These are phyloP conservation scores for Kodamaea fungicola DNA, from an alignment of 1,139 yeast genomes.

Conservation along the genomic window DNA sequence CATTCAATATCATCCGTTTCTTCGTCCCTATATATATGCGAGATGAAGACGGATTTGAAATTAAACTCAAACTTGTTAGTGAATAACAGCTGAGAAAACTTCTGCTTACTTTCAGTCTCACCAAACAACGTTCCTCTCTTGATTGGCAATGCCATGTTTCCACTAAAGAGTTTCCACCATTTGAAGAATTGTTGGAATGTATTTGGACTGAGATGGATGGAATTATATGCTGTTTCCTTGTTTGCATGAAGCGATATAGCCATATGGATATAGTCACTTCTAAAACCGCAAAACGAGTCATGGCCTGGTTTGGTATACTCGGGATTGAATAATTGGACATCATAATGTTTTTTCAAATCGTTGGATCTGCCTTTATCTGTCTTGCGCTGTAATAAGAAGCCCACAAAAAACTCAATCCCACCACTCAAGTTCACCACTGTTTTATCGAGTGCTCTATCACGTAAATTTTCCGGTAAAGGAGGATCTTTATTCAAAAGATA, in stretches of 20 bases:
- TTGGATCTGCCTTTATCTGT: conserved; percentile 41
- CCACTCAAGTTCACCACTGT: conserved; percentile 57
- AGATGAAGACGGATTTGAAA: conserved; percentile 36
- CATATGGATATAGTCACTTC: conserved; percentile 78
- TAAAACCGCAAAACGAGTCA: conserved; percentile 77
- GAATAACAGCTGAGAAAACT: conserved; percentile 42
- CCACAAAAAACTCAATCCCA: conserved; percentile 55
- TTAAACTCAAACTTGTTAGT: conserved; percentile 41
- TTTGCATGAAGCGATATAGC: conserved; percentile 65
- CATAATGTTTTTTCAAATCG: conserved; percentile 67
- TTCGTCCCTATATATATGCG: conserved; percentile 36
- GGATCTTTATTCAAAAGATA: conserved; percentile 35
- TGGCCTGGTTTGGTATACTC: conserved; percentile 47
- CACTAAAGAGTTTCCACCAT: conserved; percentile 47
- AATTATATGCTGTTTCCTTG: conserved; percentile 35
- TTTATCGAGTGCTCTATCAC: conserved; percentile 36
- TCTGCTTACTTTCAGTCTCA: conserved; percentile 29
- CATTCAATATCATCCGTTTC: conserved; percentile 28
- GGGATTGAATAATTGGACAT: conserved; percentile 63
- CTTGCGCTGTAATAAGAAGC: conserved; percentile 56
- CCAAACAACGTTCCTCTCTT: conserved; percentile 41
- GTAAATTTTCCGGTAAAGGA: conserved; percentile 11
- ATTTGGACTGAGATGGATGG: conserved; percentile 41
- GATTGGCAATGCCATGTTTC: conserved; percentile 42
- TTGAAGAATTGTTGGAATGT: conserved; percentile 37